These are phyloP conservation scores for Tricholoma saponaceum DNA, from an alignment of 768 basidiomycete genomes.

Conservation along the genomic window DNA sequence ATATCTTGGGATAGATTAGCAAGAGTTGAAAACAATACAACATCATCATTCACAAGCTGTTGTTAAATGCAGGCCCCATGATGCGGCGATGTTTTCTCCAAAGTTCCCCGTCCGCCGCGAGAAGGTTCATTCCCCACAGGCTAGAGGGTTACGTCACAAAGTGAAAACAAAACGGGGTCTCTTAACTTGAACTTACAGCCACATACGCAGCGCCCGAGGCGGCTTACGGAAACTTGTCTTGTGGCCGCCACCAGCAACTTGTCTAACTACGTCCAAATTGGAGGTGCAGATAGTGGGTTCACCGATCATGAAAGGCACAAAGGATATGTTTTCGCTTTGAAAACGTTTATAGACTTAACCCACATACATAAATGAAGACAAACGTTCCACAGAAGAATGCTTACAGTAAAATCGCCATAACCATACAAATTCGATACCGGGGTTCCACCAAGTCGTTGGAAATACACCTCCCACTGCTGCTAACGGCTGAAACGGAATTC, in stretches of 20 bases:
- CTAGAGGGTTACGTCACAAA: constrained; percentile 22
- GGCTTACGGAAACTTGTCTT: constrained; percentile 40
- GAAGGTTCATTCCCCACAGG: constrained; percentile 43
- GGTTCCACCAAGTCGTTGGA: constrained; percentile 42
- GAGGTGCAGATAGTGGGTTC: constrained; percentile 34
- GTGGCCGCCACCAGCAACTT: constrained; percentile 35
- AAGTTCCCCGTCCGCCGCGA: constrained; percentile 37
- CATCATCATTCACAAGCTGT: constrained; percentile 28
- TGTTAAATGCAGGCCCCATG: constrained; percentile 41
- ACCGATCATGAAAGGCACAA: constrained; percentile 37
- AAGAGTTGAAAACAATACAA: not conserved
- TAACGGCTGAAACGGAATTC: constrained; percentile 38
- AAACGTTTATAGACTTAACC: constrained; percentile 31
- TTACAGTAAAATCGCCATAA: constrained; percentile 18
- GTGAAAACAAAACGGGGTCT: not conserved
- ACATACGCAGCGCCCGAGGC: constrained; percentile 20
- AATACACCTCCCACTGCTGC: constrained; percentile 31
- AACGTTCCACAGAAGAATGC: constrained; percentile 10
- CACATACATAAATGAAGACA: no score
- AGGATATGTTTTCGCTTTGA: constrained; percentile 35
- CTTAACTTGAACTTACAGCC: constrained; percentile 26
- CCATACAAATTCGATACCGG: constrained; percentile 17
- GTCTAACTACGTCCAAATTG: constrained; percentile 44
- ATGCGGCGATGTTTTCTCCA: constrained; percentile 45
- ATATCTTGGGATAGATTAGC: constrained; percentile 19